Conservation (phyloP, 208 protist species). For the Acanthamoeba lenticulata region DNA sequence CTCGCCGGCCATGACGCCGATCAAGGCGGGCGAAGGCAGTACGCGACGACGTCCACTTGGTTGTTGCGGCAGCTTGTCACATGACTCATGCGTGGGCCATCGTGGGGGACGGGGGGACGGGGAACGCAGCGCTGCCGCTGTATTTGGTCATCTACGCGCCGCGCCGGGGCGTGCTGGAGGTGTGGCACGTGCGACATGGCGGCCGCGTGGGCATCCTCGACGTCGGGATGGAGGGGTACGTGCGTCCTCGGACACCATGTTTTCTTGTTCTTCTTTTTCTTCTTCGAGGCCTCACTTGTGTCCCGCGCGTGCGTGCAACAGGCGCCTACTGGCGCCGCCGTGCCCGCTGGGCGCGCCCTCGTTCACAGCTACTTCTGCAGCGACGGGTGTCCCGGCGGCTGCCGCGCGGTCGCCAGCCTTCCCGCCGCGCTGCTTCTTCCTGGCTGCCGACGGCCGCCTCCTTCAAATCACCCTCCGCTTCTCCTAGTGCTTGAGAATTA, state of each 20-base stretch:
- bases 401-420: neutral
- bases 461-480: neutral
- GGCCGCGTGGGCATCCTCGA: neutral
- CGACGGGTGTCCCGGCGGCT: too few species aligned
- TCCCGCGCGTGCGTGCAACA: neutral
- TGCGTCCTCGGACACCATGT: neutral
- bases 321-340: neutral
- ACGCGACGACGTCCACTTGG: neutral
- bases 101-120: neutral
- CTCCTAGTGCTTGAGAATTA: too few species aligned
- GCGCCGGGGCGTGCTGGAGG: conserved; percentile 70
- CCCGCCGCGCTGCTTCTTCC: neutral
- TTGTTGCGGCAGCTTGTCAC: neutral
- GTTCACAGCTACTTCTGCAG: neutral
- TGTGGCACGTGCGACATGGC: conserved; percentile 71
- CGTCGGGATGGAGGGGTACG: neutral
- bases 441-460: neutral
- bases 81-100: neutral
- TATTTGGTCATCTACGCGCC: conserved; percentile 74
- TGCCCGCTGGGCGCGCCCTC: neutral
- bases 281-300: neutral
- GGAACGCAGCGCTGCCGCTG: neutral
- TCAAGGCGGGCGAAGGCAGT: neutral
- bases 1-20: neutral
- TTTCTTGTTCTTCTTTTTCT: neutral